Evolutionary conservation across 2,329 filamentous ascomycete genomes (phyloP).

Genomic region (Parastagonospora avenae): DNA sequence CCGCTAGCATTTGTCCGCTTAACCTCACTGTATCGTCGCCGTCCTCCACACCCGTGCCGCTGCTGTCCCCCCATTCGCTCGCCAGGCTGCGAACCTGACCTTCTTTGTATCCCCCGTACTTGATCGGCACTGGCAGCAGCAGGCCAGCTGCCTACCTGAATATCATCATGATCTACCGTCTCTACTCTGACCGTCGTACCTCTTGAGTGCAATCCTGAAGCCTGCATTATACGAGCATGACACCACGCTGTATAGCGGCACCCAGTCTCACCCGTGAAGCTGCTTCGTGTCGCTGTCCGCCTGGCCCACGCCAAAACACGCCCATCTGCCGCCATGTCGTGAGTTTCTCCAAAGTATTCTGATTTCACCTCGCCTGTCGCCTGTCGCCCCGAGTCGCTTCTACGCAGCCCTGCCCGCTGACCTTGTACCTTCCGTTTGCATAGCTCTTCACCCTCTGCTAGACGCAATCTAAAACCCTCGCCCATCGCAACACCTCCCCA

Average conservation of each 20-base stretch:
- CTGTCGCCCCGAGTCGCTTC: constrained; percentile 6
- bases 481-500: constrained; percentile 43
- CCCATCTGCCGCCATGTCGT: constrained; percentile 44
- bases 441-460: constrained; percentile 50
- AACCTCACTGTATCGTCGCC: constrained; percentile 36
- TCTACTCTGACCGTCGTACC: constrained; percentile 36
- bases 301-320: constrained; percentile 23
- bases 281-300: constrained; percentile 29
- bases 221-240: constrained; percentile 42
- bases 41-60: constrained; percentile 38
- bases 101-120: constrained; percentile 47
- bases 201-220: constrained; percentile 36
- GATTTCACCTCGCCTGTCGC: constrained; percentile 11
- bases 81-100: constrained; percentile 40
- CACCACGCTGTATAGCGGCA: constrained; percentile 33
- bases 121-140: constrained; percentile 45
- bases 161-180: constrained; percentile 47
- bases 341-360: constrained; percentile 36
- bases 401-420: constrained; percentile 33
- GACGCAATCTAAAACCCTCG: constrained; percentile 52
- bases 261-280: constrained; percentile 36
- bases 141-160: constrained; percentile 42
- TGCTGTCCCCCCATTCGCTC: constrained; percentile 41
- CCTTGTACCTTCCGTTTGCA: constrained; percentile 28
- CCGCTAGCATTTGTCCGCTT: constrained; percentile 40